Conservation (phyloP, 176 grass and related monocot genomes). For the Aegilops speltoides region DNA sequence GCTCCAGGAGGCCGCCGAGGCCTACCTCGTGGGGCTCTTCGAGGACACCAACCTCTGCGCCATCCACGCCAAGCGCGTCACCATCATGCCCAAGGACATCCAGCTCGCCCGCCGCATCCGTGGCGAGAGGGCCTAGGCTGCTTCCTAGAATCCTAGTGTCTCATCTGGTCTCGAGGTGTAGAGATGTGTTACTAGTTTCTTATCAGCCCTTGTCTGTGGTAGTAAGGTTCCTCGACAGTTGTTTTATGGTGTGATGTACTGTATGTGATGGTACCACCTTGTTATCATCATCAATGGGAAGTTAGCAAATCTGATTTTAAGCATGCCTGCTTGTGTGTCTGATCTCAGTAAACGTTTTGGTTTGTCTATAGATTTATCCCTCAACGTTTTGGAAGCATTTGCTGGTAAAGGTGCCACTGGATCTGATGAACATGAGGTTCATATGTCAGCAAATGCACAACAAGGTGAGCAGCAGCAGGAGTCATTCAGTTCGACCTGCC, state of each 20-base stretch:
- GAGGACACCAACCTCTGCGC: slow-evolving; percentile 80
- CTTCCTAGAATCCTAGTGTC: too few species aligned
- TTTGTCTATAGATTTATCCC: too few species aligned
- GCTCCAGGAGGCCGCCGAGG: slow-evolving; percentile 70
- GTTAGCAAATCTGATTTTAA: neutral
- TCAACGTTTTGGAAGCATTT: too few species aligned
- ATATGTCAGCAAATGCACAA: too few species aligned
- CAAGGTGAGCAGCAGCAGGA: too few species aligned
- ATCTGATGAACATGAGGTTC: too few species aligned
- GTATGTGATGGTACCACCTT: neutral
- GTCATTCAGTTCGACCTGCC: too few species aligned
- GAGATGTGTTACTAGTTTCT: too few species aligned
- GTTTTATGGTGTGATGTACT: neutral
- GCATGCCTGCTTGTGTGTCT: too few species aligned
- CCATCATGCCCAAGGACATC: slow-evolving; percentile 81
- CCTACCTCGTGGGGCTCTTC: slow-evolving; percentile 61
- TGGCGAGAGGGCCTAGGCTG: slow-evolving; percentile 49
- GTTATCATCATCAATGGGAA: neutral
- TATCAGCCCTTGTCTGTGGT: neutral
- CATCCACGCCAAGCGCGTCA: slow-evolving; percentile 82
- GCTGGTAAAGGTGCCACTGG: too few species aligned
- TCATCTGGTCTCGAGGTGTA: too few species aligned
- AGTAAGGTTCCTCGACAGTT: neutral
- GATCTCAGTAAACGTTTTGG: too few species aligned
- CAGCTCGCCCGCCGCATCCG: slow-evolving; percentile 61